These are phyloP conservation scores for Malassezia psittaci DNA, from an alignment of 1,284 basidiomycete species.

Conservation along the genomic window DNA sequence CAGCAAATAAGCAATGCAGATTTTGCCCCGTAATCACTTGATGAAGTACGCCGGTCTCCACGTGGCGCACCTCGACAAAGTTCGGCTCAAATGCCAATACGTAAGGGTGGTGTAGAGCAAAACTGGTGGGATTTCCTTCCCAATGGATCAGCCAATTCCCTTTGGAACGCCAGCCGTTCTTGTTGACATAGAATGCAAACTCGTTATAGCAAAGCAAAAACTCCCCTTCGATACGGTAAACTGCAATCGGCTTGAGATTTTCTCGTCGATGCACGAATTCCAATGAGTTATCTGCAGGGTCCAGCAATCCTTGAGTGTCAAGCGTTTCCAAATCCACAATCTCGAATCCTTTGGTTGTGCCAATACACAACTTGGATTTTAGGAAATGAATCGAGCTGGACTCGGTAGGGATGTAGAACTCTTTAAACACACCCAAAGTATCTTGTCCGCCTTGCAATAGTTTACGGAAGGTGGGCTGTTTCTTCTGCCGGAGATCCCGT, in stretches of 20 bases:
- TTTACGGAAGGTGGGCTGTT: slow-evolving; percentile 75
- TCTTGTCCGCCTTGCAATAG: slow-evolving; percentile 88
- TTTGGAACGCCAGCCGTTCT: slow-evolving; percentile 81
- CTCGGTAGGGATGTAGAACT: slow-evolving; percentile 97
- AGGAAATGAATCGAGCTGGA: slow-evolving; percentile 94
- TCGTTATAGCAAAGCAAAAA: slow-evolving; percentile 98
- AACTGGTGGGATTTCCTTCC: slow-evolving; percentile 87
- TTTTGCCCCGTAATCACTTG: slow-evolving; percentile 72
- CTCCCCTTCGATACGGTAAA: slow-evolving; percentile 91
- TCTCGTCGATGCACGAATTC: slow-evolving; percentile 89
- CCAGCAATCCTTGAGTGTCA: slow-evolving; percentile 89
- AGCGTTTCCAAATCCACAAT: slow-evolving; percentile 95
- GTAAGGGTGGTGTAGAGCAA: slow-evolving; percentile 92
- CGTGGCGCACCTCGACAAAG: slow-evolving; percentile 92
- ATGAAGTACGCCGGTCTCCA: slow-evolving; percentile 79
- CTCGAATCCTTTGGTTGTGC: slow-evolving; percentile 96
- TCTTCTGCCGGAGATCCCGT: slow-evolving; percentile 64
- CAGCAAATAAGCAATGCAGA: slow-evolving; percentile 72
- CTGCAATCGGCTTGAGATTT: slow-evolving; percentile 82
- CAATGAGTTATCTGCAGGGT: slow-evolving; percentile 79
- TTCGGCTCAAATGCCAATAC: slow-evolving; percentile 92
- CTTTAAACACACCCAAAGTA: slow-evolving; percentile 78
- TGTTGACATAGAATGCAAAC: slow-evolving; percentile 98
- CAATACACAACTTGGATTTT: slow-evolving; percentile 93
- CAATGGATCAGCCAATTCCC: slow-evolving; percentile 89